Base-by-base conservation (phyloP, 176 grass and related monocot genomes). In the Rhynchospora breviuscula region DNA sequence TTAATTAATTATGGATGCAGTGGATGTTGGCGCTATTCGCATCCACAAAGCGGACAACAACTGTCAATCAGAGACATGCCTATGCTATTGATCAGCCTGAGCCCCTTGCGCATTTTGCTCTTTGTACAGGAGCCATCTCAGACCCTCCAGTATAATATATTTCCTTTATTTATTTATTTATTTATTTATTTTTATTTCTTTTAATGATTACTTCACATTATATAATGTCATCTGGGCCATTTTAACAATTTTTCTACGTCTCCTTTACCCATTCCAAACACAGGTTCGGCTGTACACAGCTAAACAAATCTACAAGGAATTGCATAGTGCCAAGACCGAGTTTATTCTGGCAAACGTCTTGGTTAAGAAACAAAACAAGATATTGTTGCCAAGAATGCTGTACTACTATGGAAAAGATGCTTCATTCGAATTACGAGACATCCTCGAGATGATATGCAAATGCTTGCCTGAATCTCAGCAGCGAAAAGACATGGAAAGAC, bases 221-320 rank as follows among this genome's bases (percentile, higher is more conserved):
- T 63, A 25, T 26, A 19, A 6, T 62, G 33, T 62, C 56, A 81
- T 47, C 10, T 63, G n/a, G 11, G 44, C n/a, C 12, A 26, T 15
- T 70, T 18, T 21, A 3, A 58, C 18, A 51, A 21, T 35, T 76
- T 7, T 0, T 75, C 40, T 78, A 22, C 40, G 10, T 21, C 19
- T 23, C 74, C 25, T 85, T 0, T 69, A 3, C 47, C 29, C 40
- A 52, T 59, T 40, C n/a, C 10, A 75, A 86, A 60, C 76, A 79
- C 88, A 98, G 97, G 86, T 99, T 71, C 89, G 97, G 84, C 81
- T 95, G 35, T 99, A 99, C 83, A 92, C 88, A 46, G 88, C 88
- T 52, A 99, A 96, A 83, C 88, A 87, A 48, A 81, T 94, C 51
- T 53, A 93, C 54, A 84, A 86, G 84, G 88, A 96, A 86, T 57